These are phyloP conservation scores for Aspergillus cristatus DNA, from an alignment of 495 filamentous ascomycete genomes.

Conservation along the genomic window DNA sequence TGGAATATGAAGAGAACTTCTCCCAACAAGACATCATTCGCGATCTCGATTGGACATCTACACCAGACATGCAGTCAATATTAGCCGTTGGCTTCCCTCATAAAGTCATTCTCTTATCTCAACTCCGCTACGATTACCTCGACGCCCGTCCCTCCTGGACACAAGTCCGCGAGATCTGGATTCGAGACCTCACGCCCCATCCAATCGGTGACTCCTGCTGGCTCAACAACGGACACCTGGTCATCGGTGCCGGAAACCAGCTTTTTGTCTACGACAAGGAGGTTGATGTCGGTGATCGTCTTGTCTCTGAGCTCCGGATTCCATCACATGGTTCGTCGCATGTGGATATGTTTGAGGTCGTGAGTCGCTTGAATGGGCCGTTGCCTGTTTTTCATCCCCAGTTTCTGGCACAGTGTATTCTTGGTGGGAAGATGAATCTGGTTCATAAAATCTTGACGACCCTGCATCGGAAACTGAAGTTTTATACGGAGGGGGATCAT, in stretches of 20 bases:
- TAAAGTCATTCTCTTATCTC: constrained; percentile 72
- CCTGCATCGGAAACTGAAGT: constrained; percentile 73
- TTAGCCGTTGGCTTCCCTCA: constrained; percentile 86
- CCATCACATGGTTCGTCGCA: constrained; percentile 40
- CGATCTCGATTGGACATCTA: constrained; percentile 92
- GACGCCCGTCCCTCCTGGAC: constrained; percentile 89
- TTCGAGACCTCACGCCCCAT: constrained; percentile 74
- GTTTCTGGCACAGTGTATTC: constrained; percentile 79
- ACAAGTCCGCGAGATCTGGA: constrained; percentile 70
- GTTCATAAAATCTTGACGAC: constrained; percentile 68
- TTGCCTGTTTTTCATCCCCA: constrained; percentile 91
- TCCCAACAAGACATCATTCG: constrained; percentile 63
- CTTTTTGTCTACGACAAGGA: constrained; percentile 78
- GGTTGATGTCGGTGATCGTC: constrained; percentile 53
- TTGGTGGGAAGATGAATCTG: constrained; percentile 63
- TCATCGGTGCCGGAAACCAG: constrained; percentile 87
- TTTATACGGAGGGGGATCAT: constrained; percentile 70
- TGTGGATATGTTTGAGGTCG: constrained; percentile 68
- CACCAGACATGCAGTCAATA: constrained; percentile 83
- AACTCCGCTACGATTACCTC: constrained; percentile 90
- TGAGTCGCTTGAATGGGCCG: constrained; percentile 75
- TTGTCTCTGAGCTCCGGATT: constrained; percentile 55
- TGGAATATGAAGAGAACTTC: constrained; percentile 74
- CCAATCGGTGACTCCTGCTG: constrained; percentile 91
- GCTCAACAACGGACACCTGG: constrained; percentile 72